Base-by-base conservation (phyloP, 2,329 filamentous ascomycete genomes). In the Epichloe brachyelytri region DNA sequence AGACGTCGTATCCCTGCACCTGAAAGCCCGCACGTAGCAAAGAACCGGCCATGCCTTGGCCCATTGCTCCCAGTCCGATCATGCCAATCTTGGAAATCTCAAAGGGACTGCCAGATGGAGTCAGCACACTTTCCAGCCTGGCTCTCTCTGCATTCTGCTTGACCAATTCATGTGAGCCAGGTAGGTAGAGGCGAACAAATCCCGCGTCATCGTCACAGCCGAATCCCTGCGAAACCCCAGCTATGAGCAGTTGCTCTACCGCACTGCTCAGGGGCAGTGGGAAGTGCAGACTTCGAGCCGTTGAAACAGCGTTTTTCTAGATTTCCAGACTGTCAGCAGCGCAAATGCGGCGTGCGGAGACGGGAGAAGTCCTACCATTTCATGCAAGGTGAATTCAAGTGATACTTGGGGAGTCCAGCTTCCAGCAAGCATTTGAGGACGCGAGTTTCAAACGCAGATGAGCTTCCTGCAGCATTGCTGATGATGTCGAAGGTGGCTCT, bases 401-500 rank as follows among this genome's bases (percentile, higher is more conserved):
- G 68, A 63, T 7, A 63, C 65, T 34, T 62, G 58, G 15, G 67
- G 57, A 14, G 59, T 63, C 64, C 72, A 74, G 56, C 77, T 74
- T 50, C 74, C 70, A 19, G 68, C 67, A 39, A 81, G 61, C 65
- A 77, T 74, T 57, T 74, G 72, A 40, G 73, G 14, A 71, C 73
- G n/a, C 76, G 65, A 57, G 78, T 75, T 57, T 75, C 73, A 65
- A 79, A 80, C 67, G 79, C 78, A 69, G 74, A 79, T 56, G 72
- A 73, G 36, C 53, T 60, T 6, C 63, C 63, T 2, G 62, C 62
- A 2, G 62, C 60, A 34, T 58, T 60, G 19, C 48, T 55, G 34
- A 65, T 63, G 46, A 61, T 59, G 11, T 62, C 50, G 51, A 63
- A 66, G 0, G 63, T 59, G 51, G 61, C 60, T 19, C 58, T 59